Evolutionary conservation across 768 basidiomycete species (phyloP).

Genomic region (Mycena albidolilacea): DNA sequence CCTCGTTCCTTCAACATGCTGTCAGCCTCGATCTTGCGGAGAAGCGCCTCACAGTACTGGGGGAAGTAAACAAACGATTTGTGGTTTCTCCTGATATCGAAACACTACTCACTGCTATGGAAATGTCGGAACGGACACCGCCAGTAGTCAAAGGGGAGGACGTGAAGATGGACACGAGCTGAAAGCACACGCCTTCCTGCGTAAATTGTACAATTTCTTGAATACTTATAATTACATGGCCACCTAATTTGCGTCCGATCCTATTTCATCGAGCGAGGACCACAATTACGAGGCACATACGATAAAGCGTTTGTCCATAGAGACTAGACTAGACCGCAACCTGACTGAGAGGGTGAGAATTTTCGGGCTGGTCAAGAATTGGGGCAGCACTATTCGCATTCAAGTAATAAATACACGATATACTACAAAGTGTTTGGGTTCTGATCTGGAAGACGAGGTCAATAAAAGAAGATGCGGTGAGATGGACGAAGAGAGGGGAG

Average conservation of each 20-base stretch:
- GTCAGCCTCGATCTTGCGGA: slow-evolving; percentile 75
- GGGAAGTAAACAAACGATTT: slow-evolving; percentile 90
- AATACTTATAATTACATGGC: not conserved
- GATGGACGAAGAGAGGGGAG: slow-evolving; percentile 69
- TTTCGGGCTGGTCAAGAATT: not conserved
- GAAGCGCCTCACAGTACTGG: slow-evolving; percentile 79
- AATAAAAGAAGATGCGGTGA: slow-evolving; percentile 48
- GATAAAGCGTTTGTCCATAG: no score
- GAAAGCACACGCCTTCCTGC: not conserved
- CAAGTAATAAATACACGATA: not conserved
- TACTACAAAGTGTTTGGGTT: not conserved
- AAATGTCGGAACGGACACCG: slow-evolving; percentile 58
- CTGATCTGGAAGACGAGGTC: not conserved
- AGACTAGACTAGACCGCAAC: no score
- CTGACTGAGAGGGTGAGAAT: not conserved
- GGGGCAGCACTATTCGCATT: not conserved
- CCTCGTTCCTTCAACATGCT: slow-evolving; percentile 92
- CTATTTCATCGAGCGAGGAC: no score
- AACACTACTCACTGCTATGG: slow-evolving; percentile 76
- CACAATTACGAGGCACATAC: no score
- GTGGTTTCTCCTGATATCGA: slow-evolving; percentile 90
- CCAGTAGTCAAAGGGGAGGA: slow-evolving; percentile 57
- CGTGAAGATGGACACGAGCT: slow-evolving; percentile 64
- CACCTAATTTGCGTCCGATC: no score
- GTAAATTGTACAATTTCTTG: not conserved